These are phyloP conservation scores for Eucalyptus camaldulensis DNA, from an alignment of 345 rosid species.

Conservation along the genomic window DNA sequence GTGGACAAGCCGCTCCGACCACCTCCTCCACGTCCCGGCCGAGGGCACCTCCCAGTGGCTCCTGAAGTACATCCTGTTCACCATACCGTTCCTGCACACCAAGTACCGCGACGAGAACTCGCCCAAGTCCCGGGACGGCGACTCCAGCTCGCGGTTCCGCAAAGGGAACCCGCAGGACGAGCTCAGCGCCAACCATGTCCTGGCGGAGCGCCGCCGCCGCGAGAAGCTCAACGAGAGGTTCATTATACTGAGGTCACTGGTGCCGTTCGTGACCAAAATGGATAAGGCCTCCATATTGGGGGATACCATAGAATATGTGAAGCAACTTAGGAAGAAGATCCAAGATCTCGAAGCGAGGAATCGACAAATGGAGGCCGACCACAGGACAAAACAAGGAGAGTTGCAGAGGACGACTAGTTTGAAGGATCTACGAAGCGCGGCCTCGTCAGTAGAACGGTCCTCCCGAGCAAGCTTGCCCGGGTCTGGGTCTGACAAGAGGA, in stretches of 20 bases:
- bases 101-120: constrained; percentile 45
- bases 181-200: constrained; percentile 79
- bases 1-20: constrained; percentile 41
- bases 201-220: constrained; percentile 89
- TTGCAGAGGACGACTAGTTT: constrained; percentile 10
- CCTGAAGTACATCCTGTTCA: constrained; percentile 71
- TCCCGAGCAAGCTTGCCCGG: constrained; percentile 3
- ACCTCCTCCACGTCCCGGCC: constrained; percentile 9
- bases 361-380: constrained; percentile 36
- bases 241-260: constrained; percentile 62
- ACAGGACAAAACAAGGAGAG: constrained; percentile 10
- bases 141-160: constrained; percentile 13
- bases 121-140: constrained; percentile 33
- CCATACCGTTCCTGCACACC: constrained; percentile 63
- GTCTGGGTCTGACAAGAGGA: constrained; percentile 32
- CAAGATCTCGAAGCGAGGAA: constrained; percentile 63
- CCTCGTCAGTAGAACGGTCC: constrained; percentile 7
- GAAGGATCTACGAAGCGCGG: constrained; percentile 24
- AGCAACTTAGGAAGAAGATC: constrained; percentile 68
- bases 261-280: constrained; percentile 95
- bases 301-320: constrained; percentile 90
- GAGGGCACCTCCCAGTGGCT: constrained; percentile 66
- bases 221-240: constrained; percentile 94
- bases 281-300: constrained; percentile 96
- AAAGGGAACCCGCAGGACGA: constrained; percentile 45